phyloP scores from a whole-genome alignment of 2,329 filamentous ascomycete species.

The Scedosporium dehoogii region DNA sequence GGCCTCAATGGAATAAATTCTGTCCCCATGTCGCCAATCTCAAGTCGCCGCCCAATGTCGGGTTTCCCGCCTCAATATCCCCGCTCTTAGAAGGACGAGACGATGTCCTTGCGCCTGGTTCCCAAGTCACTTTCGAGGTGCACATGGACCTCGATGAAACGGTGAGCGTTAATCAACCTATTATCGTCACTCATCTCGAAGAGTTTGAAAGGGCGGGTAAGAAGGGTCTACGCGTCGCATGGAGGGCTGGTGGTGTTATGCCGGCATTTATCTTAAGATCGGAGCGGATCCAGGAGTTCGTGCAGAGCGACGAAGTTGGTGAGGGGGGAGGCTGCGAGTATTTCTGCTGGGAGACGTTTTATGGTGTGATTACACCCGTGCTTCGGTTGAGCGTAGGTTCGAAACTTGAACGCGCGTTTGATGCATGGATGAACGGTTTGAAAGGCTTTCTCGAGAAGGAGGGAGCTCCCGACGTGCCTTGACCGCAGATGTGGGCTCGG shows the following conservation, averaged over 20 bases:
- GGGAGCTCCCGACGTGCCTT: background rate
- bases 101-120: conserved; percentile 19
- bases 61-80: conserved; percentile 9
- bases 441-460: conserved; percentile 19
- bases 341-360: conserved; percentile 35
- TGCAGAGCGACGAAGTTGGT: conserved; percentile 15
- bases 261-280: conserved; percentile 22
- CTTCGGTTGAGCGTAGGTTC: conserved; percentile 22
- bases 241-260: conserved; percentile 22
- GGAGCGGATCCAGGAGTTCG: conserved; percentile 34
- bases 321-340: conserved; percentile 26
- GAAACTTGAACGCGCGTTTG: conserved; percentile 23
- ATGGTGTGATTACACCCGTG: conserved; percentile 24
- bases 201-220: conserved; percentile 18
- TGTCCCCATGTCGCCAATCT: conserved; percentile 17
- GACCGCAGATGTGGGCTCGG: background rate
- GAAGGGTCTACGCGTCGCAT: conserved; percentile 28
- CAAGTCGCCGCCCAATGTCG: conserved; percentile 9
- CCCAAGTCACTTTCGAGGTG: conserved; percentile 22
- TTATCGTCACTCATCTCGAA: conserved; percentile 21
- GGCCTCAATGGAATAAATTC: conserved; percentile 26
- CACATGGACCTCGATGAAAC: conserved; percentile 18
- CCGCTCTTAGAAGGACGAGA: conserved; percentile 10
- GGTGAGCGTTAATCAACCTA: conserved; percentile 10
- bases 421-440: conserved; percentile 27